These are phyloP conservation scores for Russula olivacea DNA, from an alignment of 768 basidiomycete genomes.

Conservation along the genomic window DNA sequence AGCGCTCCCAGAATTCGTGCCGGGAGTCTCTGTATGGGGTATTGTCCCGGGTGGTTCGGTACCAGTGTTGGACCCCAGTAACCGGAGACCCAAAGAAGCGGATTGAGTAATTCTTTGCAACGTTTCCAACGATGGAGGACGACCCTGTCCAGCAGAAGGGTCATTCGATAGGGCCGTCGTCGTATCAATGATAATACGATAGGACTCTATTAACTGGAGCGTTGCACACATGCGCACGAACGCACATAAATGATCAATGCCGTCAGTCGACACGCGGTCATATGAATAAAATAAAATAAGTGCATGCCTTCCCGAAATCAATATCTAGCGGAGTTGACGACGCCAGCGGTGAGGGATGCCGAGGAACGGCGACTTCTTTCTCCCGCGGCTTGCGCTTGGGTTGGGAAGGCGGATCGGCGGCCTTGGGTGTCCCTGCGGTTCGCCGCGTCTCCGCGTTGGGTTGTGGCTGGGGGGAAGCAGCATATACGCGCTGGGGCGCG, in stretches of 20 bases:
- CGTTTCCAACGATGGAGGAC: constrained; percentile 27
- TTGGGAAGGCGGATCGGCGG: constrained; percentile 22
- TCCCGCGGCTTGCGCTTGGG: constrained; percentile 36
- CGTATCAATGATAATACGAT: constrained; percentile 41
- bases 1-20: constrained; percentile 22
- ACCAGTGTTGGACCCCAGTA: constrained; percentile 40
- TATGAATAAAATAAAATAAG: not conserved
- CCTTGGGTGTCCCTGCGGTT: constrained; percentile 29
- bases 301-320: constrained; percentile 40
- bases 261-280: constrained; percentile 1
- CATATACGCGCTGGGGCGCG: constrained; percentile 31
- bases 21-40: constrained; percentile 19
- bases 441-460: constrained; percentile 28
- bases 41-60: constrained; percentile 21
- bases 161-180: constrained; percentile 31
- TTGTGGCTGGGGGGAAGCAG: constrained; percentile 31
- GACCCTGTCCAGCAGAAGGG: constrained; percentile 26
- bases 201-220: constrained; percentile 40
- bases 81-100: constrained; percentile 37
- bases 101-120: constrained; percentile 45
- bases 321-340: constrained; percentile 31
- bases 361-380: constrained; percentile 32
- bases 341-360: constrained; percentile 27
- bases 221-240: not conserved
- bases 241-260: not conserved